A percentile compares a stretch with the other conserved stretches of the same genome.
Evolutionary conservation across 805 yeast genomes (phyloP).

Genomic region (Lipomyces japonicus): DNA sequence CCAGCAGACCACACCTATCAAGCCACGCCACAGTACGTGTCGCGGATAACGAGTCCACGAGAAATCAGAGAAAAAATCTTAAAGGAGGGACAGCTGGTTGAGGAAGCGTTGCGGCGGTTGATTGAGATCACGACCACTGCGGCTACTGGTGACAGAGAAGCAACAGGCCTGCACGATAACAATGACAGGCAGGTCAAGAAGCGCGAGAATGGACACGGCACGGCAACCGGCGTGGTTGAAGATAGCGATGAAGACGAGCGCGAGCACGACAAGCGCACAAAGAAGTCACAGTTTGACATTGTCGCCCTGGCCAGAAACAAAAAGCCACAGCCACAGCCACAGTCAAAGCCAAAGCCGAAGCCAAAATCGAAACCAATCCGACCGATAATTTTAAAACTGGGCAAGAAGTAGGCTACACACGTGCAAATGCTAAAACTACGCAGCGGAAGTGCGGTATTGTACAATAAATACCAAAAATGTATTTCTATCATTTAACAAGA

Average conservation of each 20-base stretch:
- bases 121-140: conserved; percentile 16
- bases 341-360: too few species aligned
- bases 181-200: neutral
- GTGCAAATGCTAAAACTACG: too few species aligned
- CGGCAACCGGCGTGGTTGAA: too few species aligned
- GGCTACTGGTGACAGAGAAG: neutral
- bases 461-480: neutral
- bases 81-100: conserved; percentile 77
- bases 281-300: too few species aligned
- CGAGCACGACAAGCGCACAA: too few species aligned
- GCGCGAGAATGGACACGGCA: conserved; percentile 1
- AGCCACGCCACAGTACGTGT: conserved; percentile 65
- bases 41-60: conserved; percentile 64
- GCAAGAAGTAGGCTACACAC: too few species aligned
- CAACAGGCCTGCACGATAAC: neutral
- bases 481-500: neutral
- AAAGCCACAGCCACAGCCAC: too few species aligned
- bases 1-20: conserved; percentile 94
- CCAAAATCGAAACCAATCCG: too few species aligned
- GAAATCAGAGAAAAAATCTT: conserved; percentile 67
- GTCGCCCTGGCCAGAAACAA: too few species aligned
- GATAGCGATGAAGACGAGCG: too few species aligned
- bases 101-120: conserved; percentile 52
- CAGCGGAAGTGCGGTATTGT: too few species aligned
- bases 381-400: neutral